Conservation (phyloP, 768 basidiomycete genomes). For the Filobasidium wieringae region DNA sequence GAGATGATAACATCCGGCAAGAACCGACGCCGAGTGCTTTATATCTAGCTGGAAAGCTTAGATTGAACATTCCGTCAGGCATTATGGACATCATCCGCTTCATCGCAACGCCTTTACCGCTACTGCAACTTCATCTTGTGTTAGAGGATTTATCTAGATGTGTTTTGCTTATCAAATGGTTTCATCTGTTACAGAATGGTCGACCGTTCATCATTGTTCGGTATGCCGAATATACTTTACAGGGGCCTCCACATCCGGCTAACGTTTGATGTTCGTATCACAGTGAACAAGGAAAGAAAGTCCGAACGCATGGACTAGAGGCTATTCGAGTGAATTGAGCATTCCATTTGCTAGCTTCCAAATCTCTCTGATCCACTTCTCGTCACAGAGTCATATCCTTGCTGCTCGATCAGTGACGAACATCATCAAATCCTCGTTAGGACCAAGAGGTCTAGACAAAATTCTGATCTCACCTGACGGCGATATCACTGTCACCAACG, state of each 20-base stretch:
- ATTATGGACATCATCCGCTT: too few species aligned
- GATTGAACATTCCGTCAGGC: too few species aligned
- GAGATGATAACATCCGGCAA: too few species aligned
- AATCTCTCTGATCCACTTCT: slow-evolving; percentile 6
- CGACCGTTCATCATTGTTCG: slow-evolving; percentile 91
- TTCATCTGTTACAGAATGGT: slow-evolving; percentile 54
- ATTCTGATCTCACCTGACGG: slow-evolving; percentile 62
- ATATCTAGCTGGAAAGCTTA: too few species aligned
- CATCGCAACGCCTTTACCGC: too few species aligned
- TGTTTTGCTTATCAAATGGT: too few species aligned
- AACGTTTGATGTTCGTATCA: slow-evolving; percentile 1
- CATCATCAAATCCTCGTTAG: slow-evolving; percentile 87
- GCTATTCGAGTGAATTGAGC: slow-evolving; percentile 69
- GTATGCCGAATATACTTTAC: too few species aligned
- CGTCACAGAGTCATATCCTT: slow-evolving; percentile 67
- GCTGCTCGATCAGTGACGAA: slow-evolving; percentile 88
- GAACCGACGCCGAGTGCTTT: too few species aligned
- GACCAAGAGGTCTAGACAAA: slow-evolving; percentile 71
- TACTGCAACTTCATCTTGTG: too few species aligned
- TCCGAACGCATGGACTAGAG: slow-evolving; percentile 77
- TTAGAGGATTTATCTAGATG: too few species aligned
- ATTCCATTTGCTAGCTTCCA: background rate
- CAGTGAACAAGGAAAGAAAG: slow-evolving; percentile 82
- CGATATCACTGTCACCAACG: slow-evolving; percentile 98
- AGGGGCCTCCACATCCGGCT: background rate